Base-by-base conservation (phyloP, 768 basidiomycete species). In the Kwoniella sp. region DNA sequence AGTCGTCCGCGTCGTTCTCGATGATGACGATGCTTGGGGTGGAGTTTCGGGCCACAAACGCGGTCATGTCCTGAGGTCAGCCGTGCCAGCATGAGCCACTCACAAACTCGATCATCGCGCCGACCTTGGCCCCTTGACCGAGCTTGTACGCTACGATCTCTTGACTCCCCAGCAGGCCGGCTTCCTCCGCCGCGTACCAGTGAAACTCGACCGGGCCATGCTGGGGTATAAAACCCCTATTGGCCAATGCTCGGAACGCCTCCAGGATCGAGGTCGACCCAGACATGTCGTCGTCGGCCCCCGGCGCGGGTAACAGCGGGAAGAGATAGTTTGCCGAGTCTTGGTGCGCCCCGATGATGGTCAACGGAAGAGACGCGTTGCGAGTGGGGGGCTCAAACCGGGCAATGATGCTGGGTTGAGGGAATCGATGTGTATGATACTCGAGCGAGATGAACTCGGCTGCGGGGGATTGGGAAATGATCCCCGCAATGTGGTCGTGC, bases 61-160 rank as follows among this genome's bases (percentile, higher is more conserved):
- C 65, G 20, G 59, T 63, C 59, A 57, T 61, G 27, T 63, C 61
- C 63, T 62, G 22, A 11, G 11, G 14, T 36, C 31, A 11, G 40
- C 28, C 33, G n/a, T 15, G 9, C 17, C 12, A 37, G 9, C 20
- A 19, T 29, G 22, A 12, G 19, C 7, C 5, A 58, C 62, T 52
- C 46, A 65, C 68, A 56, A 86, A 85, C 79, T 88, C 87, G 65
- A 83, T 84, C 86, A 88, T 88, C 46, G 84, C 87, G 58, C 85
- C 74, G 56, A 89, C 84, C 60, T 84, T 82, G 39, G 81, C 80
- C 7, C 74, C 75, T 46, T 79, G 79, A 14, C 74, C 64, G 65
- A 81, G 81, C 66, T 92, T 92, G 59, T 81, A 80, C 57, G 77
- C 76, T 23, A 89, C 89, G 41, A 93, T 81, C 17, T 88, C 90